Evolutionary conservation across 2,329 filamentous ascomycete species (phyloP).

Genomic region (Colletotrichum limetticola): DNA sequence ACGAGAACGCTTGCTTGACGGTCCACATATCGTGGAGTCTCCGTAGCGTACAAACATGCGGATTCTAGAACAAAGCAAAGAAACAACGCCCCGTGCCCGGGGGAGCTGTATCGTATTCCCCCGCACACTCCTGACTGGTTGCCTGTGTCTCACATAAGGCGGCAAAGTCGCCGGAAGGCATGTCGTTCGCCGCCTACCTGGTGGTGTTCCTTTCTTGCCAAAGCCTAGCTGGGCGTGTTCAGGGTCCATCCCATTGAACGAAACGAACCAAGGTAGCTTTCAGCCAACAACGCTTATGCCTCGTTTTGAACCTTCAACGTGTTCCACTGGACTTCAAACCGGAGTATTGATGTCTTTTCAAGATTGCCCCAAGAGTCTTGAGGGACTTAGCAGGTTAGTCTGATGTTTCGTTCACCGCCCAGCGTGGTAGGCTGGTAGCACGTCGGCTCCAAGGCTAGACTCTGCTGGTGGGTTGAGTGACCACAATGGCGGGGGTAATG

Average conservation of each 20-base stretch:
- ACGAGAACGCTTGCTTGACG: not conserved
- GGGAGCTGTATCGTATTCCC: not conserved
- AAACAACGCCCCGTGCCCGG: not conserved
- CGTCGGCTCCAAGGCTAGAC: not conserved
- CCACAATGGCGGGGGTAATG: slow-evolving; percentile 14
- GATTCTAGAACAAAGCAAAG: slow-evolving; percentile 4
- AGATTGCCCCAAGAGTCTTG: not conserved
- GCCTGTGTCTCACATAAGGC: not conserved
- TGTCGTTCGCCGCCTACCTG: not conserved
- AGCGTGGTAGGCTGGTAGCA: not conserved
- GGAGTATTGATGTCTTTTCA: too few species aligned
- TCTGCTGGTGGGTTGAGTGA: slow-evolving; percentile 3
- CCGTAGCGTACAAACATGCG: not conserved
- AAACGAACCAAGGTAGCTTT: too few species aligned
- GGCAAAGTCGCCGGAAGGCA: not conserved
- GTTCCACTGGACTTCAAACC: too few species aligned
- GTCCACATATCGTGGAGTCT: slow-evolving; percentile 4
- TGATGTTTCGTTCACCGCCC: not conserved
- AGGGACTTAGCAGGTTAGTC: not conserved
- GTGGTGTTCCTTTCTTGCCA: not conserved
- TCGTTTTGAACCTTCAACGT: too few species aligned
- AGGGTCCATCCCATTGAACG: not conserved
- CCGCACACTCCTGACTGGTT: not conserved
- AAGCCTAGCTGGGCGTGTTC: not conserved
- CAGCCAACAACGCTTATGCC: too few species aligned